Base-by-base conservation (phyloP, 1,284 basidiomycete genomes). In the Trichosporon sp. region DNA sequence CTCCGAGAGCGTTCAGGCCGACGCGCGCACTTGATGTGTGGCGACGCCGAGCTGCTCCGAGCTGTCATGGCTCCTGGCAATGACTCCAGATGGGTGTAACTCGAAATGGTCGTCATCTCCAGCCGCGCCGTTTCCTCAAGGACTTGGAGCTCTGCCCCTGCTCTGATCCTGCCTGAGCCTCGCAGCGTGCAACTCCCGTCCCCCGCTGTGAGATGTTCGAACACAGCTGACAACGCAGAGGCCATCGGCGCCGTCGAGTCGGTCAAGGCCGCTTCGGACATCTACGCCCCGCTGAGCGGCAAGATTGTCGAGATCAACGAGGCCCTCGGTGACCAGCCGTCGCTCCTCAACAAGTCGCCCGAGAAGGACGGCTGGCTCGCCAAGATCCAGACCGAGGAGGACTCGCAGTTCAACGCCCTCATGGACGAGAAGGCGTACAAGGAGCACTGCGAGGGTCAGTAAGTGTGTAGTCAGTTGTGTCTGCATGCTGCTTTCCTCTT, bases 221-320 rank as follows among this genome's bases (percentile, higher is more conserved):
- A 23, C 34, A 32, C 8, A 11, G 49, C 62, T 64, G 14, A 58
- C 57, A 21, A 31, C 19, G 8, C 74, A 97, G 95, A 94, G 64
- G 83, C 89, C 72, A 91, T 98, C 75, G 95, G 96, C 61, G 92
- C 93, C 7, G 93, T 99, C 27, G 95, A 99, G 82, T 96, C 93
- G 71, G 95, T 99, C 69, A 99, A 99, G 81, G 93, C 95, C 44
- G 93, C 94, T 33, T 96, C 94, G 7, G 95, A 97, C 79, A 95
- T 97, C 77, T 99, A 92, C 81, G 92, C 95, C 9, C 96, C 95
- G 36, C 86, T 98, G 46, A 91, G 92, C 5, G 96, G 95, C 11
- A 85, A 84, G 16, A 83, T 99, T 36, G 84, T 87, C 69, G 88
- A 87, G 73, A 87, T 97, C 73, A 99, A 99, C 81, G 83, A 87